Evolutionary conservation across 129 eudicot species (phyloP).

Genomic region (Heracleum sosnowskyi): DNA sequence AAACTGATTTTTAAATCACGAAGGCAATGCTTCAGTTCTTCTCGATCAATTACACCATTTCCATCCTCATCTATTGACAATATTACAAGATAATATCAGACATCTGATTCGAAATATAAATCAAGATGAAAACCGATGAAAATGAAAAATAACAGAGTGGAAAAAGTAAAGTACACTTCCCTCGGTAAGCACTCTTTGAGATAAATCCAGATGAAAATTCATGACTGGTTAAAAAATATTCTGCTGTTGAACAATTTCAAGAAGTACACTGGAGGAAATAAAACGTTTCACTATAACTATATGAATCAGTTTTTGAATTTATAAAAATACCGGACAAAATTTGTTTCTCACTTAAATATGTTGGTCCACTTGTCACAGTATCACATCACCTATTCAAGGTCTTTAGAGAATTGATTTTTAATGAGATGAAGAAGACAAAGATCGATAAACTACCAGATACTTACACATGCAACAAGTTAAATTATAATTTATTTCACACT

Average conservation of each 20-base stretch:
- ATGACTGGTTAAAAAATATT: neutral
- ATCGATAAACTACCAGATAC: neutral
- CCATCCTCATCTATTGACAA: conserved; percentile 58
- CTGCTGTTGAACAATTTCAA: neutral
- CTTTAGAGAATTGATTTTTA: neutral
- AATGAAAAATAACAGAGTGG: neutral
- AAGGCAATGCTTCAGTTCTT: conserved; percentile 72
- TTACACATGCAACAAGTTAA: neutral
- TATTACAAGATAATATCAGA: neutral
- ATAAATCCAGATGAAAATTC: neutral
- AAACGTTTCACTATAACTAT: neutral
- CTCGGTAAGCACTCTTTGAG: neutral
- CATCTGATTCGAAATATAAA: neutral
- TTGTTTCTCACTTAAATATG: neutral
- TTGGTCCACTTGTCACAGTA: neutral
- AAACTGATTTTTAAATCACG: conserved; percentile 54
- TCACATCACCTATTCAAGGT: neutral
- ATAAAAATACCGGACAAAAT: neutral
- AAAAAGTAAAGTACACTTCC: neutral
- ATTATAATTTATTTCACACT: conserved; percentile 3
- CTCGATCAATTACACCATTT: conserved; percentile 71
- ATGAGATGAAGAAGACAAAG: neutral
- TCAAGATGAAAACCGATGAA: neutral
- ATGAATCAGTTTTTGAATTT: neutral
- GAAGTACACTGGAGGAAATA: neutral